phyloP scores from a whole-genome alignment of 108 stramenopile species.

The Pseudonitzschia pungens region DNA sequence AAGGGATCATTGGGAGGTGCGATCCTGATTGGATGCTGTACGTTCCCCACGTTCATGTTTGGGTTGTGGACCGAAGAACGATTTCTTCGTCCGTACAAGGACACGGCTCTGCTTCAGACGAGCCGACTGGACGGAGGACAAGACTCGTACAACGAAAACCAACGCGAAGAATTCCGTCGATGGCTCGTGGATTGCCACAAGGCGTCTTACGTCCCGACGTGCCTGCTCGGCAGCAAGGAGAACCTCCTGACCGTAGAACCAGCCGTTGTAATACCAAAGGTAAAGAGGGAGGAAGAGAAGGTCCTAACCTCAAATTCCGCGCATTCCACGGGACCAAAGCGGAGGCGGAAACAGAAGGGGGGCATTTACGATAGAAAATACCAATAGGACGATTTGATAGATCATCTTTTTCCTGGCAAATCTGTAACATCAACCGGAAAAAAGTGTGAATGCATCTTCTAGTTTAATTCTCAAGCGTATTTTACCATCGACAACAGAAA shows the following conservation, averaged over 20 bases:
- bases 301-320: neutral
- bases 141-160: conserved; percentile 36
- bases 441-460: neutral
- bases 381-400: neutral
- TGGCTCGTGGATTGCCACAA: conserved; percentile 87
- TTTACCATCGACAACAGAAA: neutral
- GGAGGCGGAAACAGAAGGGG: conserved; percentile 3
- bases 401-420: no score
- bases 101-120: conserved; percentile 81
- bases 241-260: conserved; percentile 69
- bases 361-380: conserved; percentile 11
- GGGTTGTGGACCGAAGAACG: conserved; percentile 41
- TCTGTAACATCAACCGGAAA: neutral
- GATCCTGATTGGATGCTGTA: conserved; percentile 11
- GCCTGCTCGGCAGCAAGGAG: conserved; percentile 61
- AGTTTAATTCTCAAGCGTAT: neutral
- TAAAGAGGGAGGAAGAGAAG: neutral
- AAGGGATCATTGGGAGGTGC: conserved; percentile 4
- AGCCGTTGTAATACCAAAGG: conserved; percentile 53
- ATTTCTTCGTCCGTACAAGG: conserved; percentile 64
- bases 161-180: conserved; percentile 72
- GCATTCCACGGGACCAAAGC: no score
- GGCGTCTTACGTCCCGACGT: conserved; percentile 85
- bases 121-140: conserved; percentile 82
- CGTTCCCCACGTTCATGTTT: conserved; percentile 58